Percentiles rank a stretch among this genome's conserved stretches.
These are phyloP conservation scores for Xylariaceae sp. DNA, from an alignment of 2,329 filamentous ascomycete species.

Conservation along the genomic window DNA sequence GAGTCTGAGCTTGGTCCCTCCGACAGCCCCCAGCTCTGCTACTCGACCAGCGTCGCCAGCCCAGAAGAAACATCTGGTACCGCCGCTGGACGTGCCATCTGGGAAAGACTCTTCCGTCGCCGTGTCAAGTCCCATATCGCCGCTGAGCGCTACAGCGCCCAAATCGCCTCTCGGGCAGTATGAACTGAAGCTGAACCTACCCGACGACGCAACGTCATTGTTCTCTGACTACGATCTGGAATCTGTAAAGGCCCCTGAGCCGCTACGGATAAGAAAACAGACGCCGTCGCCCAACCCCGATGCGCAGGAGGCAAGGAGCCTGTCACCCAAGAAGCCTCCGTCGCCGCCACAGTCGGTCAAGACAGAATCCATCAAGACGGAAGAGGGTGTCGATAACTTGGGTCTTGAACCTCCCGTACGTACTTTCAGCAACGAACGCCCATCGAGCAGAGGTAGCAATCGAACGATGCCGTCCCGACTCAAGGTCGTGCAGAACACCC, in stretches of 20 bases:
- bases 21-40: slow-evolving; percentile 15
- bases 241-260: slow-evolving; percentile 13
- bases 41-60: background rate
- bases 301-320: slow-evolving; percentile 2
- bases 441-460: slow-evolving; percentile 19
- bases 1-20: slow-evolving; percentile 26
- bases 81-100: slow-evolving; percentile 9
- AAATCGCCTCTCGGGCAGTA: slow-evolving; percentile 39
- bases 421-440: no score
- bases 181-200: slow-evolving; percentile 30
- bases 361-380: background rate
- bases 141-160: slow-evolving; percentile 8
- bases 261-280: slow-evolving; percentile 19
- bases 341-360: slow-evolving; percentile 32
- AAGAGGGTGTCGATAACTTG: slow-evolving; percentile 3
- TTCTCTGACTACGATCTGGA: slow-evolving; percentile 26
- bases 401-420: no score
- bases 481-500: slow-evolving; percentile 16
- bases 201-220: slow-evolving; percentile 22
- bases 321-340: slow-evolving; percentile 22
- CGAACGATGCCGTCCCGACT: slow-evolving; percentile 19
- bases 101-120: slow-evolving; percentile 5
- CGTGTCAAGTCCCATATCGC: no score
- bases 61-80: slow-evolving; percentile 3
- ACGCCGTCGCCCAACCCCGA: slow-evolving; percentile 9